A percentile compares a stretch with the other conserved stretches of the same genome.
These are phyloP conservation scores for Aureoboletus auriporus DNA, from an alignment of 768 basidiomycete species.

Conservation along the genomic window DNA sequence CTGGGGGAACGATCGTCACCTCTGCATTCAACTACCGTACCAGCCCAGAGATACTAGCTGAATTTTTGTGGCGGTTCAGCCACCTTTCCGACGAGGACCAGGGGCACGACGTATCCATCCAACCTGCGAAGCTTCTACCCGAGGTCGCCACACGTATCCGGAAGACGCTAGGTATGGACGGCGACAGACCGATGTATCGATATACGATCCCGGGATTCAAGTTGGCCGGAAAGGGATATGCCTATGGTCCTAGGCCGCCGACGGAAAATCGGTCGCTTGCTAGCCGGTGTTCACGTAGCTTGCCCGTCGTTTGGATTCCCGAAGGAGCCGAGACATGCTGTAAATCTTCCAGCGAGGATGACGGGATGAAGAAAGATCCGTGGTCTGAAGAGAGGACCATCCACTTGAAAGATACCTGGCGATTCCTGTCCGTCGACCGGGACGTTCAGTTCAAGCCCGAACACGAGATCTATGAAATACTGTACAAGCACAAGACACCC, in stretches of 20 bases:
- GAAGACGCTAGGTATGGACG: too few relatives aligned
- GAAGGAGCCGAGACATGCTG: too few relatives aligned
- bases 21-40: background rate
- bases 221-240: background rate
- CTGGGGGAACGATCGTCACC: too few relatives aligned
- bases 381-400: too few relatives aligned
- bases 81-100: background rate
- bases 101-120: background rate
- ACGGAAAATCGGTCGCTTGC: background rate
- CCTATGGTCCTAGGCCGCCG: background rate
- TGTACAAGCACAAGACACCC: background rate
- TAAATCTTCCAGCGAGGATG: background rate
- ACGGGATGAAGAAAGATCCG: background rate
- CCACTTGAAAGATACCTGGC: too few relatives aligned
- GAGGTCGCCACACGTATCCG: too few relatives aligned
- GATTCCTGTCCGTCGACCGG: too few relatives aligned
- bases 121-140: background rate
- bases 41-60: background rate
- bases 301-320: slow-evolving; percentile 1
- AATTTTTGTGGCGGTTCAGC: background rate
- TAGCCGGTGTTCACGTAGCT: too few relatives aligned
- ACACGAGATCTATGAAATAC: slow-evolving; percentile 4
- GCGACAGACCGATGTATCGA: too few relatives aligned
- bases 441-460: background rate
- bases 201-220: background rate